Conservation (phyloP, 306 rosid genomes). For the Corylus avellana region DNA sequence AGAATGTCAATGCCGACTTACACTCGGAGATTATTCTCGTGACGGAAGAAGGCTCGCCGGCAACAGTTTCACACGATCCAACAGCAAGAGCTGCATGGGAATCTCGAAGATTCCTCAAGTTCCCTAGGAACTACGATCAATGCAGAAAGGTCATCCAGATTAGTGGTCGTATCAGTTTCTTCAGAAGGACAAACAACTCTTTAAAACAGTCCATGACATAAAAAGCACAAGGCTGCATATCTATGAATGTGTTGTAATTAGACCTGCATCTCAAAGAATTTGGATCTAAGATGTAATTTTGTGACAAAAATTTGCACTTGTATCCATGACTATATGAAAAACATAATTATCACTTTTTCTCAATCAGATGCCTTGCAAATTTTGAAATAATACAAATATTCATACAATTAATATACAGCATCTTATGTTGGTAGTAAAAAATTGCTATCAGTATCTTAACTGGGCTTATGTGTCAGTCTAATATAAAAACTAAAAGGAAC, state of each 20-base stretch:
- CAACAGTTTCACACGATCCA: constrained; percentile 85
- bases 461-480: background rate
- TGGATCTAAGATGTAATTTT: background rate
- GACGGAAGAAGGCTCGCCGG: constrained; percentile 85
- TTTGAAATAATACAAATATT: background rate
- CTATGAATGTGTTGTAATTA: background rate
- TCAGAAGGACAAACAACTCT: background rate
- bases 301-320: background rate
- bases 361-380: background rate
- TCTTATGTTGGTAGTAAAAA: too few relatives aligned
- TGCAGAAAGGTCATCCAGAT: background rate
- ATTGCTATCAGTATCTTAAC: background rate
- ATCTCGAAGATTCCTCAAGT: constrained; percentile 87
- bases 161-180: background rate
- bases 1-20: constrained; percentile 80
- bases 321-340: background rate
- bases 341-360: background rate
- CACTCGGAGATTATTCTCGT: constrained; percentile 87
- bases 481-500: background rate
- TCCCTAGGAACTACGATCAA: constrained; percentile 70
- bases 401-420: background rate
- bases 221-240: background rate
- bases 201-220: background rate
- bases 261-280: too few relatives aligned
- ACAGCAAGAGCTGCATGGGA: constrained; percentile 85